Conservation (phyloP, 192 early-diverging fungal species). For the Gaertneriomyces sp. region DNA sequence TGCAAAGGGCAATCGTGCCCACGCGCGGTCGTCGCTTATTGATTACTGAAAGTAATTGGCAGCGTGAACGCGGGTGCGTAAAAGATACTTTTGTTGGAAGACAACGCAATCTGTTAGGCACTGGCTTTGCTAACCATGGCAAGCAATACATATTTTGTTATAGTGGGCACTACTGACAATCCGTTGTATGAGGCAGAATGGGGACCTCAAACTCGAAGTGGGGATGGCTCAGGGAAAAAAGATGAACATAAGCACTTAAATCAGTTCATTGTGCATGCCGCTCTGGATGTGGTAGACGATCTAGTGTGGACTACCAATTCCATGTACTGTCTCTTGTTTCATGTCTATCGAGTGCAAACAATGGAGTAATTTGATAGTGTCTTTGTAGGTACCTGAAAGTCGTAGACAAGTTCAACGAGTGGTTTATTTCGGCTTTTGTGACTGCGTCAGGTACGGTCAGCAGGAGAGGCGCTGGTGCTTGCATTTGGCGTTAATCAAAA, state of each 20-base stretch:
- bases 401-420: constrained; percentile 95
- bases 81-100: no score
- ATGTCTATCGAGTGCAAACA: neutral
- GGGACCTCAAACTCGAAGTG: constrained; percentile 30
- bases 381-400: constrained; percentile 82
- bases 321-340: constrained; percentile 53
- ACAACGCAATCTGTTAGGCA: no score
- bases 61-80: no score
- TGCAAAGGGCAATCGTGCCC: no score
- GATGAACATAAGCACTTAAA: constrained; percentile 85
- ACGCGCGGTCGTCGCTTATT: no score
- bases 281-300: constrained; percentile 96
- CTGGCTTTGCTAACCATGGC: constrained; percentile 6
- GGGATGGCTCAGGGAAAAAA: constrained; percentile 46
- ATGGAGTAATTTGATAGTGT: neutral
- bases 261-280: constrained; percentile 96
- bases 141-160: constrained; percentile 71
- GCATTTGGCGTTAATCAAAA: no score
- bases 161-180: constrained; percentile 91
- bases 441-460: constrained; percentile 70
- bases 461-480: neutral
- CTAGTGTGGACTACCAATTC: constrained; percentile 81
- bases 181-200: constrained; percentile 96
- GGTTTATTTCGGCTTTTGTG: constrained; percentile 86
- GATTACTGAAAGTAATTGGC: no score